These are phyloP conservation scores for Russula ochroleuca DNA, from an alignment of 768 basidiomycete genomes.

Conservation along the genomic window DNA sequence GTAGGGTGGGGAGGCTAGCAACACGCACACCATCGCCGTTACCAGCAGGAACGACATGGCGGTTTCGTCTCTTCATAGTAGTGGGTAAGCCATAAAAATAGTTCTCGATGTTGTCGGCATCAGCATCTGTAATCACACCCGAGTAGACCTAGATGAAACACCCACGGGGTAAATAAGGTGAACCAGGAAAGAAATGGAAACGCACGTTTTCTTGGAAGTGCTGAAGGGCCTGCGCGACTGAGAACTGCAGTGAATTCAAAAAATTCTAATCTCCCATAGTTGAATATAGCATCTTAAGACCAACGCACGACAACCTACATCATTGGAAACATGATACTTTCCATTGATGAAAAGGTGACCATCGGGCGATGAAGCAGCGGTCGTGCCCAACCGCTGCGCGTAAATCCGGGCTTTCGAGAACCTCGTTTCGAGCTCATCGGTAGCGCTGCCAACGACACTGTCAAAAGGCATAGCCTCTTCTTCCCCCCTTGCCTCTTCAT, in stretches of 20 bases:
- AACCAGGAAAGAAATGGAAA: neutral
- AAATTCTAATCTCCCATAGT: constrained; percentile 49
- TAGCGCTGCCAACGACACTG: neutral
- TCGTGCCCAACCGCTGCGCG: constrained; percentile 35
- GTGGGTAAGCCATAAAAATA: constrained; percentile 91
- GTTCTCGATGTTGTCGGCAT: constrained; percentile 48
- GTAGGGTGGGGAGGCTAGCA: constrained; percentile 52
- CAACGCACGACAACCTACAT: constrained; percentile 13
- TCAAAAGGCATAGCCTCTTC: constrained; percentile 10
- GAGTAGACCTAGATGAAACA: constrained; percentile 45
- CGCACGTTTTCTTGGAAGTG: constrained; percentile 72
- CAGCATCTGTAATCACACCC: constrained; percentile 52
- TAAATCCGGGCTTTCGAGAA: constrained; percentile 34
- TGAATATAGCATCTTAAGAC: neutral
- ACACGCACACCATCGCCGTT: constrained; percentile 47
- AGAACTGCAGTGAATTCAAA: constrained; percentile 56
- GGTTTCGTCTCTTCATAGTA: constrained; percentile 66
- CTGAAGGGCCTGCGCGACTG: constrained; percentile 54
- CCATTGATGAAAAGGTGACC: constrained; percentile 49
- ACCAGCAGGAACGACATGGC: constrained; percentile 58
- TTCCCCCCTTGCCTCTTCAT: constrained; percentile 6
- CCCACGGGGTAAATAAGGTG: constrained; percentile 2
- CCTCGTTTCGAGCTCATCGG: constrained; percentile 12
- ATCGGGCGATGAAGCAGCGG: constrained; percentile 22
- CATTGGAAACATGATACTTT: constrained; percentile 30